Percentiles rank a stretch among this genome's conserved stretches.
Evolutionary conservation across 257 asterid genomes (phyloP).

Genomic region (Anisodus tanguticus): DNA sequence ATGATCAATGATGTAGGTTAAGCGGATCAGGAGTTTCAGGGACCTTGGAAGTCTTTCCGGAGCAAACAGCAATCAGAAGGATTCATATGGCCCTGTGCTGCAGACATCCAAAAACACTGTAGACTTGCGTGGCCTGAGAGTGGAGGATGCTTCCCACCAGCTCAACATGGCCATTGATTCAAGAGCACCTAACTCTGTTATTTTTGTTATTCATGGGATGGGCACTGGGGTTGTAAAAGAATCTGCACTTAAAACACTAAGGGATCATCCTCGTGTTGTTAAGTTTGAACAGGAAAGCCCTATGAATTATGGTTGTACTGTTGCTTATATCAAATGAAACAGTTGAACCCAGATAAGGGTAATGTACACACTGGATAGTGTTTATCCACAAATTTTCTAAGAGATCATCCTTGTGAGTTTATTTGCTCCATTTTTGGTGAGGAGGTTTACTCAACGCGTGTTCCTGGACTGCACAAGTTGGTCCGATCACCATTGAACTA

Average conservation of each 20-base stretch:
- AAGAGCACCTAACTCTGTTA: conserved; percentile 67
- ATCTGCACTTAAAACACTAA: conserved; percentile 58
- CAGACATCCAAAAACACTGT: conserved; percentile 80
- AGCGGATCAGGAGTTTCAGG: conserved; percentile 54
- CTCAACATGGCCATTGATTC: conserved; percentile 68
- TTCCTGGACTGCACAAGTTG: neutral
- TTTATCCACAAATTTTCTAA: neutral
- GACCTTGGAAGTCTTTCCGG: conserved; percentile 57
- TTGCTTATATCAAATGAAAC: conserved; percentile 76
- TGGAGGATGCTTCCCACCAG: conserved; percentile 70
- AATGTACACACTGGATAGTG: neutral
- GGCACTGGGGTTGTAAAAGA: conserved; percentile 91
- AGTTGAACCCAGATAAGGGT: neutral
- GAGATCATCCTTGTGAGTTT: neutral
- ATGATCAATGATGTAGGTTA: conserved; percentile 46
- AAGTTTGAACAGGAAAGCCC: conserved; percentile 92
- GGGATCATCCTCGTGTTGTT: conserved; percentile 65
- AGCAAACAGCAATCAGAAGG: conserved; percentile 44
- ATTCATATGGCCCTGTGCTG: conserved; percentile 61
- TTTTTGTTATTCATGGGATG: conserved; percentile 93
- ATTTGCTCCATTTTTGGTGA: neutral
- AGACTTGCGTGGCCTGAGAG: conserved; percentile 88
- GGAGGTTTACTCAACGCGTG: neutral
- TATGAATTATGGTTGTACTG: conserved; percentile 82
- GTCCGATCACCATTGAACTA: no score